phyloP scores from a whole-genome alignment of 177 flowering plant genomes.

The Vitis hybrid region DNA sequence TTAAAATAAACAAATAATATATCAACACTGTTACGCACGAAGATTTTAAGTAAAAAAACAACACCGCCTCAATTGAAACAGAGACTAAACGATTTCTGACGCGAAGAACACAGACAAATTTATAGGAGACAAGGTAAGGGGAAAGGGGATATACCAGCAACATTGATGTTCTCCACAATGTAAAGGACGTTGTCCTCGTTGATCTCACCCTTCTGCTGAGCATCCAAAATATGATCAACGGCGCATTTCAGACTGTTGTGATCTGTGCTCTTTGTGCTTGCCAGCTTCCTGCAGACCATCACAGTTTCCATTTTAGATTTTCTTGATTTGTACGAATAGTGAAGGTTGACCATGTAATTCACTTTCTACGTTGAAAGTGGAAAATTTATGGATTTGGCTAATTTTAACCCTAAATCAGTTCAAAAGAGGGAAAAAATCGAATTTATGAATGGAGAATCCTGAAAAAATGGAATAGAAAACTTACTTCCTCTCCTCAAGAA shows the following conservation, averaged over 20 bases:
- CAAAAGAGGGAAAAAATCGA: background rate
- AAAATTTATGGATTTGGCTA: background rate
- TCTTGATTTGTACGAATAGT: too few relatives aligned
- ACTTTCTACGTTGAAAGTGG: background rate
- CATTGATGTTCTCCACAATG: conserved; percentile 84
- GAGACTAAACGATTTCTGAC: too few relatives aligned
- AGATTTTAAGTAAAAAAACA: too few relatives aligned
- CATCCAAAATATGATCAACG: conserved; percentile 78
- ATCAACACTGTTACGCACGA: too few relatives aligned
- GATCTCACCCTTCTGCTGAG: conserved; percentile 79
- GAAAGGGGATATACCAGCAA: conserved; percentile 51
- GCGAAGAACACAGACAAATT: background rate
- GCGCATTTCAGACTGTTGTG: conserved; percentile 60
- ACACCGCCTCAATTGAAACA: too few relatives aligned
- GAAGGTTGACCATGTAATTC: background rate
- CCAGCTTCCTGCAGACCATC: conserved; percentile 42
- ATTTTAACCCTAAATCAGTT: background rate
- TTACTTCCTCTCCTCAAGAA: conserved; percentile 78
- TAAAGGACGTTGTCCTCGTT: conserved; percentile 82
- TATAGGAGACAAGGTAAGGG: background rate
- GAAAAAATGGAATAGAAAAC: conserved; percentile 10
- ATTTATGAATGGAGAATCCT: background rate
- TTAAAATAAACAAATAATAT: too few relatives aligned
- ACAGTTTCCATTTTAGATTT: background rate
- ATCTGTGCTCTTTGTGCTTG: conserved; percentile 37